Evolutionary conservation across 257 asterid species (phyloP).

Genomic region (Gentiana dahurica): DNA sequence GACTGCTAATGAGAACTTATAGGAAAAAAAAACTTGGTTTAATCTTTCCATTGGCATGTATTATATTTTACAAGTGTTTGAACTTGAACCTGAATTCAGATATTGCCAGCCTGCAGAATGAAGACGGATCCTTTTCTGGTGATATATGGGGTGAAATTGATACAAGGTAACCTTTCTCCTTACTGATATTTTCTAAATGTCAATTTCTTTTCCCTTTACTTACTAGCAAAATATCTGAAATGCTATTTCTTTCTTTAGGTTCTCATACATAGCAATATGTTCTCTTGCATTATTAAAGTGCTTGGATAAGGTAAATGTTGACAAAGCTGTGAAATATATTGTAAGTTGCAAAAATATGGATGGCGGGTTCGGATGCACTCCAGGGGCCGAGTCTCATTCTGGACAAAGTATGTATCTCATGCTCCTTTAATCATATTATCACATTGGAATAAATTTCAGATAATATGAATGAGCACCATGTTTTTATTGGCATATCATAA

Average conservation of each 20-base stretch:
- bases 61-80: slow-evolving; percentile 1
- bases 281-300: slow-evolving; percentile 58
- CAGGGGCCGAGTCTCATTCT: slow-evolving; percentile 89
- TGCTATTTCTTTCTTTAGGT: slow-evolving; percentile 31
- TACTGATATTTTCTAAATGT: slow-evolving; percentile 1
- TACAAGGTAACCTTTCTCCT: slow-evolving; percentile 45
- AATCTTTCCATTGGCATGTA: neutral
- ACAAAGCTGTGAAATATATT: slow-evolving; percentile 65
- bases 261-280: slow-evolving; percentile 71
- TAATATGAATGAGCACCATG: neutral
- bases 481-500: too few species aligned
- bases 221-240: slow-evolving; percentile 5
- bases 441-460: neutral
- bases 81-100: slow-evolving; percentile 59
- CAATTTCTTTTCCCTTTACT: neutral
- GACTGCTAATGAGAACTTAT: neutral
- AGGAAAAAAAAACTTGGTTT: neutral
- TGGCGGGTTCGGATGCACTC: slow-evolving; percentile 94
- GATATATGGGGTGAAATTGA: slow-evolving; percentile 97
- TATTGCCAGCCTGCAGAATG: slow-evolving; percentile 74
- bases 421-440: too few species aligned
- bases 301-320: slow-evolving; percentile 66
- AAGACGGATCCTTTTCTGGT: slow-evolving; percentile 90
- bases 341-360: slow-evolving; percentile 84
- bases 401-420: slow-evolving; percentile 57